Evolutionary conservation across 2,329 filamentous ascomycete genomes (phyloP), one percentile per base, ranked within the genome.

Genomic region (Zasmidium citrigriseum): DNA sequence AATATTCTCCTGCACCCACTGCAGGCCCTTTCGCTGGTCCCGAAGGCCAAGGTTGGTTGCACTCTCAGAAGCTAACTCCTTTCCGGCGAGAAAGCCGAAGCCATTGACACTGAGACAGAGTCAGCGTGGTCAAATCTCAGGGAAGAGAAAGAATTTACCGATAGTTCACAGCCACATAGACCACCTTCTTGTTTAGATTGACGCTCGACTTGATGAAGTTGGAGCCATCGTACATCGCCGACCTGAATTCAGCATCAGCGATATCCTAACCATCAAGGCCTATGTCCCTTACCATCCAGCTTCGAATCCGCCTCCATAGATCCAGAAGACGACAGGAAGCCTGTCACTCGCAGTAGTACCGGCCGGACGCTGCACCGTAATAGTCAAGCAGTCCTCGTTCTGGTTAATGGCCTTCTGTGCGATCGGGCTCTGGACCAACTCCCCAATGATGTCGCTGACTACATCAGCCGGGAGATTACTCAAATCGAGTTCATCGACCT

Each of bases 121-220:
- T 41, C 7, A 41, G 34, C 14, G 7, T 41, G 14, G 7, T n/a
- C 5, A n/a, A 16, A 41, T 11, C 12, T 9, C 4, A 11, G 18
- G 7, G 4, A 4, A 60, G 49, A 29, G 48, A 57, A 46, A 95
- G 75, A 60, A 92, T 63, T 1, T 74, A 63, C 48, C 73, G 69
- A 57, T 54, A 49, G 34, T 41, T 55, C 9, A 61, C 54, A 48
- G 25, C 29, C n/a, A 61, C 58, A 20, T 69, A 67, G 59, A 75
- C 70, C 16, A 70, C 68, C 0, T 87, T 86, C 73, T 89, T 84
- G 27, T 79, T 79, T 56, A 81, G 64, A 0, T 68, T 63, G 9
- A 82, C 73, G 1, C 80, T 79, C 50, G 73, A 70, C 29, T 63
- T 52, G 4, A 79, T 65, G 16, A 80, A 59, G 4, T 68, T 70